A percentile compares a stretch with the other conserved stretches of the same genome.
These are phyloP conservation scores for Melampsora americana DNA, from an alignment of 1,284 basidiomycete species.

Conservation along the genomic window DNA sequence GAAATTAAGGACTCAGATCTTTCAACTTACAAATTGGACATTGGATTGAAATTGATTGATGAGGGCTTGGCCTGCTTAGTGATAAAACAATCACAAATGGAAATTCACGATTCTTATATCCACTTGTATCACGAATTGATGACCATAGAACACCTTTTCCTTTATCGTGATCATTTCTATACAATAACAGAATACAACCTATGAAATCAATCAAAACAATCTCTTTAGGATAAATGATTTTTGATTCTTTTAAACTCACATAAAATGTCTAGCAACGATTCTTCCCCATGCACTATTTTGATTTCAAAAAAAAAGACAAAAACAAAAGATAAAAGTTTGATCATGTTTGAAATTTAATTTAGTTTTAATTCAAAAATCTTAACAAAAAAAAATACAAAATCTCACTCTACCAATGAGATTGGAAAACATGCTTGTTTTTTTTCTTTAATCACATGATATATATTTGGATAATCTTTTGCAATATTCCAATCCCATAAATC, in stretches of 20 bases:
- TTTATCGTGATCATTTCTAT: slow-evolving; percentile 19
- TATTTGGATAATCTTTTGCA: slow-evolving; percentile 25
- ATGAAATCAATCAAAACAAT: not conserved
- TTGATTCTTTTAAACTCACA: slow-evolving; percentile 16
- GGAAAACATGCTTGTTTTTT: slow-evolving; percentile 39
- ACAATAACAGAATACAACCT: not conserved
- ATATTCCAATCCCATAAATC: slow-evolving; percentile 38
- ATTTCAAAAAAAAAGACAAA: not conserved
- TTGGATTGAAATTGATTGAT: slow-evolving; percentile 1
- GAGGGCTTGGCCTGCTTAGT: slow-evolving; percentile 16
- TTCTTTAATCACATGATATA: slow-evolving; percentile 14
- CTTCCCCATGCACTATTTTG: slow-evolving; percentile 33
- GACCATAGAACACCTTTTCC: slow-evolving; percentile 38
- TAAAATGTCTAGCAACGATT: slow-evolving; percentile 33
- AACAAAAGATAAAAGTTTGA: not conserved
- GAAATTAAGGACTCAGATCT: not conserved
- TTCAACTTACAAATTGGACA: not conserved
- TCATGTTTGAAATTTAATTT: not conserved
- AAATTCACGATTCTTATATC: slow-evolving; percentile 18
- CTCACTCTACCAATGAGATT: slow-evolving; percentile 37
- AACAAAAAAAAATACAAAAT: not conserved
- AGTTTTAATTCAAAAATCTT: not conserved
- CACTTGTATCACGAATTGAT: slow-evolving; percentile 15
- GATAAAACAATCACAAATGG: slow-evolving; percentile 39
- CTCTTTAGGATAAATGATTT: not conserved